These are phyloP conservation scores for Diaporthe humulicola DNA, from an alignment of 2,329 filamentous ascomycete genomes.

Conservation along the genomic window DNA sequence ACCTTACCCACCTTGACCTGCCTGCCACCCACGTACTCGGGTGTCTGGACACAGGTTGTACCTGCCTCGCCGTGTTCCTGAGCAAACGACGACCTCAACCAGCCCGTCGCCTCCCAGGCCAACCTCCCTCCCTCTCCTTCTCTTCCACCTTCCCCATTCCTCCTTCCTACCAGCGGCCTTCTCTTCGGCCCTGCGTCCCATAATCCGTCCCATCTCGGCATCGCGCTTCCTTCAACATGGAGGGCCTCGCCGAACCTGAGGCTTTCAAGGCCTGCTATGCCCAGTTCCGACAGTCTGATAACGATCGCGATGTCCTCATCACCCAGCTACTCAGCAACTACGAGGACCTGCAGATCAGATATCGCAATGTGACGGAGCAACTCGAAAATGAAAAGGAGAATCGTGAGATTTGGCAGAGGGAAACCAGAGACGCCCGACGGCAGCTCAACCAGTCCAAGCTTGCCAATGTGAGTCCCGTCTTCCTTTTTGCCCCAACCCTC, in stretches of 20 bases:
- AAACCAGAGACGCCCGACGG: conserved; percentile 33
- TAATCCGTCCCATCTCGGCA: neutral
- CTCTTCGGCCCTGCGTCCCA: neutral
- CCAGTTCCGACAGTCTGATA: conserved; percentile 33
- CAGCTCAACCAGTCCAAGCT: conserved; percentile 33
- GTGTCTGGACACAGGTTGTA: neutral
- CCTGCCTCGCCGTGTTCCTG: neutral
- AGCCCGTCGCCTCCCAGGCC: neutral
- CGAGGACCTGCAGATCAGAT: conserved; percentile 28
- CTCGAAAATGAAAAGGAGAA: conserved; percentile 38
- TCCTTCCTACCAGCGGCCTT: neutral
- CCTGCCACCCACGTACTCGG: neutral
- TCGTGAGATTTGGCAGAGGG: conserved; percentile 36
- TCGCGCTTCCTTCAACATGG: conserved; percentile 27
- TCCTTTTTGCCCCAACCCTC: neutral
- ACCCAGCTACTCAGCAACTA: conserved; percentile 35
- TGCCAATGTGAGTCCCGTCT: conserved; percentile 25
- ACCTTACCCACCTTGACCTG: no score
- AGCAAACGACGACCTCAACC: conserved; percentile 8
- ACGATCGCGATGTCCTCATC: conserved; percentile 35
- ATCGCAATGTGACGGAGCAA: conserved; percentile 1
- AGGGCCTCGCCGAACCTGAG: conserved; percentile 14
- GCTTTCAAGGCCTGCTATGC: conserved; percentile 39
- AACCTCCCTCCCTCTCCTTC: neutral
- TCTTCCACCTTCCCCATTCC: neutral